A percentile compares a stretch with the other conserved stretches of the same genome.
Evolutionary conservation across 2,329 filamentous ascomycete genomes (phyloP).

Genomic region (Cercospora brassicicola): DNA sequence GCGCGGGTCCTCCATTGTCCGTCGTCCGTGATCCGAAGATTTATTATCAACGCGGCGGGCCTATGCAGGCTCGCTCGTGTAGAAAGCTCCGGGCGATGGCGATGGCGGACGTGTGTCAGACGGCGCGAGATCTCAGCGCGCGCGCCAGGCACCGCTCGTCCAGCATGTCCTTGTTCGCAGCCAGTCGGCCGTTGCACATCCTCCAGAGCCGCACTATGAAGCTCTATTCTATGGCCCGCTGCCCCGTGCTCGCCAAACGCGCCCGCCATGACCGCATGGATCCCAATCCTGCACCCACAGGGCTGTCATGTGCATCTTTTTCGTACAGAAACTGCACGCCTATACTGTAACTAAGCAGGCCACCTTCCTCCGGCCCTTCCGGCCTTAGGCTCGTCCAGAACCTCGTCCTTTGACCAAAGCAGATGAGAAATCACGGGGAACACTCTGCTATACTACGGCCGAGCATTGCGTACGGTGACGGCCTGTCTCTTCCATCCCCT

Average conservation of each 20-base stretch:
- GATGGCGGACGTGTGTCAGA: neutral
- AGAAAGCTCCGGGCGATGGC: neutral
- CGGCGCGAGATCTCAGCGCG: neutral
- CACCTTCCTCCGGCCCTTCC: neutral
- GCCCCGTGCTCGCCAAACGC: no score
- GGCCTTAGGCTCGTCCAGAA: neutral
- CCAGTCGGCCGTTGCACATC: neutral
- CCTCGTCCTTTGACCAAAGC: neutral
- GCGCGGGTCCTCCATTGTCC: neutral
- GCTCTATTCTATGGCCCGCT: no score
- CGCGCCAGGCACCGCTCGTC: neutral
- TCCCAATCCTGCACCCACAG: no score
- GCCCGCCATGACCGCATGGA: no score
- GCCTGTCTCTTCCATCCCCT: neutral
- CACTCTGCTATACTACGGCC: neutral
- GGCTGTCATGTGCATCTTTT: neutral
- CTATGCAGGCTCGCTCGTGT: neutral
- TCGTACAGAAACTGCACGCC: neutral
- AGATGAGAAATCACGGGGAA: neutral
- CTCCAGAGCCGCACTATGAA: neutral
- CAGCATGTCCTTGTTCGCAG: neutral
- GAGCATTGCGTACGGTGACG: neutral
- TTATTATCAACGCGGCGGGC: neutral
- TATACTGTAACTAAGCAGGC: neutral
- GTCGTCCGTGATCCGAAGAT: neutral